Percentiles rank a stretch among this genome's conserved stretches.
These are phyloP conservation scores for Tetracladium setigerum DNA, from an alignment of 495 filamentous ascomycete genomes.

Conservation along the genomic window DNA sequence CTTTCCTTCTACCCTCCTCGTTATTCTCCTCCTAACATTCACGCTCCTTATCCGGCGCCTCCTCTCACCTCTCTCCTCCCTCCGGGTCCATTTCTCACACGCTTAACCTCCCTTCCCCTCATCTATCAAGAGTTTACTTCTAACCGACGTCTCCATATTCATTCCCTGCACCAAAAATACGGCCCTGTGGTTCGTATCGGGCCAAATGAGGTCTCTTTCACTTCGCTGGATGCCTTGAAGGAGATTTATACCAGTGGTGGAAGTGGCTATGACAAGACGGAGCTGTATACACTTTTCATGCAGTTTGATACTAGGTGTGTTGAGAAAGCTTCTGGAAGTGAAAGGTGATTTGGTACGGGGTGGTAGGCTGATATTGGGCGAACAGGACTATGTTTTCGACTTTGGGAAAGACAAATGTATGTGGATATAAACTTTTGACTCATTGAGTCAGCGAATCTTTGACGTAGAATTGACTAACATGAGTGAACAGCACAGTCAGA, in stretches of 20 bases:
- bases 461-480: too few species aligned
- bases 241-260: slow-evolving; percentile 45
- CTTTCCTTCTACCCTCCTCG: too few species aligned
- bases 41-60: too few species aligned
- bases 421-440: slow-evolving; percentile 5
- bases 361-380: too few species aligned
- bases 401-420: slow-evolving; percentile 43
- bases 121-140: slow-evolving; percentile 14
- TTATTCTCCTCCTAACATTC: too few species aligned
- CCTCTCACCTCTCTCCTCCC: not conserved
- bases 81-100: slow-evolving; percentile 10
- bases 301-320: slow-evolving; percentile 38
- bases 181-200: slow-evolving; percentile 41
- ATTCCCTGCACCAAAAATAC: slow-evolving; percentile 37
- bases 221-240: slow-evolving; percentile 47
- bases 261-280: slow-evolving; percentile 54
- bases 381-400: slow-evolving; percentile 55
- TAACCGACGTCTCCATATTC: slow-evolving; percentile 13
- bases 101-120: slow-evolving; percentile 5
- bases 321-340: not conserved
- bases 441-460: too few species aligned
- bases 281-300: slow-evolving; percentile 56
- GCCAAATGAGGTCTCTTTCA: slow-evolving; percentile 56
- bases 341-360: not conserved
- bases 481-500: slow-evolving; percentile 21